These are phyloP conservation scores for Paradendryphiella salina DNA, from an alignment of 2,329 filamentous ascomycete species.

Conservation along the genomic window DNA sequence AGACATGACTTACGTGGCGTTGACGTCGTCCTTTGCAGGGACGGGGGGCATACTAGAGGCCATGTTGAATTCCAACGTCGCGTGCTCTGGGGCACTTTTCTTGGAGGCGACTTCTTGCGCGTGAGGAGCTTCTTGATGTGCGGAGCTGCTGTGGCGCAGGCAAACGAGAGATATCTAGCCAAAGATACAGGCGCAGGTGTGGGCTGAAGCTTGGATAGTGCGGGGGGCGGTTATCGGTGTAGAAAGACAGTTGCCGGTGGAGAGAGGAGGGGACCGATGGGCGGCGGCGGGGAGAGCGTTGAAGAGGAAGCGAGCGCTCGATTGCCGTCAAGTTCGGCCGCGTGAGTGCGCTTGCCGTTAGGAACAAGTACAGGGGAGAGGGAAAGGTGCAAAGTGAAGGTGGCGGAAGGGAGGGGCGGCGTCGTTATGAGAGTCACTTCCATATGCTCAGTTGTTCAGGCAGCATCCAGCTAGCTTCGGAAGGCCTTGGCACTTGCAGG, in stretches of 20 bases:
- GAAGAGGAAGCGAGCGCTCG: slow-evolving; percentile 7
- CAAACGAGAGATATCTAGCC: background rate
- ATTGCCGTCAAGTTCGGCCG: background rate
- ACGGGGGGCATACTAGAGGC: slow-evolving; percentile 48
- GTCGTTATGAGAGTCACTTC: slow-evolving; percentile 37
- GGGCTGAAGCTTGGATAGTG: background rate
- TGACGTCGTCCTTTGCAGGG: slow-evolving; percentile 61
- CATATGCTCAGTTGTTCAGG: slow-evolving; percentile 32
- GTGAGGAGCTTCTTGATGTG: slow-evolving; percentile 35
- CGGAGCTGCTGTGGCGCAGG: slow-evolving; percentile 12
- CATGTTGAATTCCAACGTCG: slow-evolving; percentile 36
- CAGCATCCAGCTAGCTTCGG: slow-evolving; percentile 29
- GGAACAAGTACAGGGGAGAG: slow-evolving; percentile 1
- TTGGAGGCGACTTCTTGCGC: slow-evolving; percentile 41
- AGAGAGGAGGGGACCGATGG: slow-evolving; percentile 9
- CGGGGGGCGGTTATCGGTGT: slow-evolving; percentile 3
- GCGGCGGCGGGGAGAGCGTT: slow-evolving; percentile 4
- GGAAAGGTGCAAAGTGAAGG: slow-evolving; percentile 22
- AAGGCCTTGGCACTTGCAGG: slow-evolving; percentile 24
- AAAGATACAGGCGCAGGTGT: background rate
- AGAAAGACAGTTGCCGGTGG: slow-evolving; percentile 1
- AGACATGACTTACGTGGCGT: slow-evolving; percentile 60
- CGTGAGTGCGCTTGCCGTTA: background rate
- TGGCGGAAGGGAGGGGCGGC: slow-evolving; percentile 22
- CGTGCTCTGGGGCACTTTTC: slow-evolving; percentile 43